Conservation (phyloP, 257 asterid species). For the Solanum neorickii region DNA sequence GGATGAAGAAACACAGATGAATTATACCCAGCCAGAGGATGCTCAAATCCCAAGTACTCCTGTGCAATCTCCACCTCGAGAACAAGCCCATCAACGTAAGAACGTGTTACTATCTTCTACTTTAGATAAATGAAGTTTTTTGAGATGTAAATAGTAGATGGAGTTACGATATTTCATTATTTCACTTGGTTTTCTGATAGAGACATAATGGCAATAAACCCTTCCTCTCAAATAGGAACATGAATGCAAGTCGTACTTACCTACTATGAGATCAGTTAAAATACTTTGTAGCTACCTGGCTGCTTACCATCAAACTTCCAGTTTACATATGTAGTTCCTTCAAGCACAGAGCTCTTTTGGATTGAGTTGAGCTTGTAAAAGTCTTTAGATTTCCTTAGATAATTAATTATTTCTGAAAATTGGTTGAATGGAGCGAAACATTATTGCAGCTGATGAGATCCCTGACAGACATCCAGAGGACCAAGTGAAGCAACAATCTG, state of each 20-base stretch:
- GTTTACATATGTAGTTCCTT: background rate
- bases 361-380: background rate
- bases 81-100: constrained; percentile 40
- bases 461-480: constrained; percentile 39
- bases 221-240: background rate
- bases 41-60: constrained; percentile 39
- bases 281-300: background rate
- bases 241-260: background rate
- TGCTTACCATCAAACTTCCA: background rate
- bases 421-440: background rate
- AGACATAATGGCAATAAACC: background rate
- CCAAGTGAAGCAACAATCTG: constrained; percentile 29
- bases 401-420: background rate
- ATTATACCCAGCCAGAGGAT: constrained; percentile 44
- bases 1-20: constrained; percentile 48
- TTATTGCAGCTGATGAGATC: constrained; percentile 54
- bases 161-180: background rate
- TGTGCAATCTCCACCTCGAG: constrained; percentile 65
- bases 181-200: background rate
- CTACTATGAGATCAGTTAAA: background rate
- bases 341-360: background rate
- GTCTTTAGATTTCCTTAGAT: background rate
- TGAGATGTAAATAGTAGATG: background rate
- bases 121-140: background rate
- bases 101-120: background rate